phyloP scores from a whole-genome alignment of 2,329 filamentous ascomycete species.

The Fusarium brachygibbosum region DNA sequence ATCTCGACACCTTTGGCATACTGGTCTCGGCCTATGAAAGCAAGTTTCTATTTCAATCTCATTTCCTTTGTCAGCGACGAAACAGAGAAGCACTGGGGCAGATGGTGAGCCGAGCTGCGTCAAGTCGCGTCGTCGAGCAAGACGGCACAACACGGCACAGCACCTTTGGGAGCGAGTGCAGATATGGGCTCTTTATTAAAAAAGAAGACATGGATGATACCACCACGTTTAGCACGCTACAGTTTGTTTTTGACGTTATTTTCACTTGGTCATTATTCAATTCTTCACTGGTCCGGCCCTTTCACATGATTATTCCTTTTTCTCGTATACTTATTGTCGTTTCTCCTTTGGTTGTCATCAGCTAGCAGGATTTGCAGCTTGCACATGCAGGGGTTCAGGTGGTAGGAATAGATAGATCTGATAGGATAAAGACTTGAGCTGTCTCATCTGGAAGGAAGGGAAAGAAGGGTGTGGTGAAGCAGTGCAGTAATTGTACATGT shows the following conservation, averaged over 20 bases:
- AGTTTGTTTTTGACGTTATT: conserved; percentile 46
- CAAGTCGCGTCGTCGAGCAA: conserved; percentile 1
- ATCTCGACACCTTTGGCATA: conserved; percentile 36
- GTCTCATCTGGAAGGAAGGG: conserved; percentile 19
- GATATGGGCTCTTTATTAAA: conserved; percentile 50
- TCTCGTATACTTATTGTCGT: conserved; percentile 42
- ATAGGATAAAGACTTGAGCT: conserved; percentile 47
- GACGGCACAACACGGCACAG: conserved; percentile 1
- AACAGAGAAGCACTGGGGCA: conserved; percentile 28
- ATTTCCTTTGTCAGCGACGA: conserved; percentile 42
- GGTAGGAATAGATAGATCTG: conserved; percentile 47
- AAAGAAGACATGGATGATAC: conserved; percentile 58
- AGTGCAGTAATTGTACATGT: conserved; percentile 24
- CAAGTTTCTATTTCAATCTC: conserved; percentile 39
- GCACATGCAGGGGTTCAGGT: conserved; percentile 25
- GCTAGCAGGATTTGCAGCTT: conserved; percentile 28
- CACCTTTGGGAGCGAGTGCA: conserved; percentile 35
- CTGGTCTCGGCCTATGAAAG: conserved; percentile 40
- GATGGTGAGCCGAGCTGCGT: conserved; percentile 5
- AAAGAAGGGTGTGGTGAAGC: conserved; percentile 9
- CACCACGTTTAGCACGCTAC: conserved; percentile 57
- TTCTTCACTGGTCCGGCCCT: conserved; percentile 24
- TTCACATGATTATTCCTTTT: conserved; percentile 35
- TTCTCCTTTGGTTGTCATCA: conserved; percentile 33
- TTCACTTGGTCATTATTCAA: conserved; percentile 33